These are phyloP conservation scores for Metroxylon sagu DNA, from an alignment of 176 grass and related monocot genomes.

Conservation along the genomic window DNA sequence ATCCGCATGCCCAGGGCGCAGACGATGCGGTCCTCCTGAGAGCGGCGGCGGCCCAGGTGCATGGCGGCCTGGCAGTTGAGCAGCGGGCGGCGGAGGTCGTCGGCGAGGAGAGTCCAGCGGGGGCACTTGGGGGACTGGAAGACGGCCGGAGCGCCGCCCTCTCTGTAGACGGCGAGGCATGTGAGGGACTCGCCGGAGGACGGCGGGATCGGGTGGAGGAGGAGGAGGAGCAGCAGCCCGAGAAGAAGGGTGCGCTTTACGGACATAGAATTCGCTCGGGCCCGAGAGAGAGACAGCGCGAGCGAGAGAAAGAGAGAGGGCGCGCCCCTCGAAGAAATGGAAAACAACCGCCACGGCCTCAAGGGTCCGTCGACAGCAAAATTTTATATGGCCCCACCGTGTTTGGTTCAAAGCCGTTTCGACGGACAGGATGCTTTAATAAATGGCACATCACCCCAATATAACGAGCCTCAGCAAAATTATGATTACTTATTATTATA, in stretches of 20 bases:
- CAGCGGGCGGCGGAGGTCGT: constrained; percentile 10
- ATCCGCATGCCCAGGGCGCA: constrained; percentile 82
- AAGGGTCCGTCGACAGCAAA: no score
- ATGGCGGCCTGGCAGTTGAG: constrained; percentile 46
- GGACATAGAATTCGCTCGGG: neutral
- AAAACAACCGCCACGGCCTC: no score
- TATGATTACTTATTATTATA: no score
- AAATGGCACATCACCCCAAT: no score
- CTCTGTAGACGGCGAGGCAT: constrained; percentile 72
- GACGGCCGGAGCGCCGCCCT: constrained; percentile 79
- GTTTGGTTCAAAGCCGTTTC: no score
- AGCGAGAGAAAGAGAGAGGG: no score
- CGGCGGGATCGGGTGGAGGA: constrained; percentile 1
- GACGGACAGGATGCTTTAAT: no score
- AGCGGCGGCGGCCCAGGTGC: constrained; percentile 50
- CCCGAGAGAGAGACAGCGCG: neutral
- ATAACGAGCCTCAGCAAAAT: no score
- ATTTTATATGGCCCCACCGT: no score
- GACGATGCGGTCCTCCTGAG: constrained; percentile 73
- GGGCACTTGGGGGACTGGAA: constrained; percentile 78
- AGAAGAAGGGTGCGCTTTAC: neutral
- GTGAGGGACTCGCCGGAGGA: constrained; percentile 47
- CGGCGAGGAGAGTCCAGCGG: constrained; percentile 56
- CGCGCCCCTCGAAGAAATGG: no score
- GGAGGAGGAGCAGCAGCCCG: neutral